Percentiles rank a stretch among this genome's conserved stretches.
phyloP scores from a whole-genome alignment of 2,329 filamentous ascomycete species.

The Huntiella savannae region DNA sequence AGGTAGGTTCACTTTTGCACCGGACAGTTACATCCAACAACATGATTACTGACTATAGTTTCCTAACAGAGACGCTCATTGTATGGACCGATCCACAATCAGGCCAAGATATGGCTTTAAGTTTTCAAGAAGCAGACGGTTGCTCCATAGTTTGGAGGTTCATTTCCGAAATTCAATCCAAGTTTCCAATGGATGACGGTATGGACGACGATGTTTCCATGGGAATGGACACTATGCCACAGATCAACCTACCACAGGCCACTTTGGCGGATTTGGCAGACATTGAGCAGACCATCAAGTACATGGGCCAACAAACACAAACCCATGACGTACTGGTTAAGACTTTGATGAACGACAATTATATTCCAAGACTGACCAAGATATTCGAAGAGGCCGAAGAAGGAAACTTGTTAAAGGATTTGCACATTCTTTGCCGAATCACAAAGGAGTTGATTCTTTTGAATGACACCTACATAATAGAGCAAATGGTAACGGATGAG shows the following conservation, averaged over 20 bases:
- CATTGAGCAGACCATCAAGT: constrained; percentile 68
- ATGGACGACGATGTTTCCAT: constrained; percentile 71
- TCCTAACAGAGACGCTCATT: constrained; percentile 65
- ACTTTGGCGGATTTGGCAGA: constrained; percentile 69
- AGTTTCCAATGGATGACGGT: constrained; percentile 32
- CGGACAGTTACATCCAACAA: not conserved
- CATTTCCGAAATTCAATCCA: constrained; percentile 63
- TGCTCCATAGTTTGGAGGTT: constrained; percentile 97
- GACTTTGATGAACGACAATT: constrained; percentile 67
- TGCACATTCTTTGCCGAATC: constrained; percentile 89
- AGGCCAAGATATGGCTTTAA: constrained; percentile 89
- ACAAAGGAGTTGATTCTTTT: constrained; percentile 92
- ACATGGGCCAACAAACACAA: constrained; percentile 50
- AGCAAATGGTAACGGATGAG: constrained; percentile 77
- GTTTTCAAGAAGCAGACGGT: constrained; percentile 92
- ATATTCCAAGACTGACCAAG: constrained; percentile 71
- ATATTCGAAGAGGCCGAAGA: constrained; percentile 80
- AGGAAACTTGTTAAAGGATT: constrained; percentile 65
- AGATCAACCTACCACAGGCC: constrained; percentile 58
- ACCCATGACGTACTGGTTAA: constrained; percentile 78
- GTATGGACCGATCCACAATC: constrained; percentile 83
- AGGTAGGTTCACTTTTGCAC: constrained; percentile 32
- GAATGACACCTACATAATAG: constrained; percentile 89
- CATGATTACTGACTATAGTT: not conserved
- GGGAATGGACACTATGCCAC: constrained; percentile 38